A percentile compares a stretch with the other conserved stretches of the same genome.
Evolutionary conservation across 1,284 basidiomycete genomes (phyloP).

Genomic region (Puccinia polysora): DNA sequence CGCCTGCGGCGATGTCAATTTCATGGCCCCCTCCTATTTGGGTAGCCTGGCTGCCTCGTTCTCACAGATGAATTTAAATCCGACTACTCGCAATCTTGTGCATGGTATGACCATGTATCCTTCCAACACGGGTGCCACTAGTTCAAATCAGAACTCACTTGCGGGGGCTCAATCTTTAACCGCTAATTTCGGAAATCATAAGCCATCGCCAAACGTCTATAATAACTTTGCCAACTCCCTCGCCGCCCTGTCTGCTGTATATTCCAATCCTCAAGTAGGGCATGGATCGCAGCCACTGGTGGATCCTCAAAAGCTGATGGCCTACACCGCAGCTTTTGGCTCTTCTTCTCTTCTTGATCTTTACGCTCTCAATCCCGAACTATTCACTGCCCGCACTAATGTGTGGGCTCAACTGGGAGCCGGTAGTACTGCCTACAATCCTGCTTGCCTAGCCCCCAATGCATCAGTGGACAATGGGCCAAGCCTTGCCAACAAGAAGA

Average conservation of each 20-base stretch:
- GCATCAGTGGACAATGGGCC: not conserved
- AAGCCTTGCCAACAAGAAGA: slow-evolving; percentile 28
- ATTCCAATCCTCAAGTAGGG: not conserved
- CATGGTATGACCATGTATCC: not conserved
- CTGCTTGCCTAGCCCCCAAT: not conserved
- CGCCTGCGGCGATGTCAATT: not conserved
- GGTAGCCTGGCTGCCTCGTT: slow-evolving; percentile 1
- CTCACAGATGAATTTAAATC: slow-evolving; percentile 14
- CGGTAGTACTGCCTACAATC: not conserved
- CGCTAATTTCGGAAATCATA: no score
- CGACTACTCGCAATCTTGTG: not conserved
- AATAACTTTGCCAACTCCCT: not conserved
- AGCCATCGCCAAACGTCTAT: not conserved
- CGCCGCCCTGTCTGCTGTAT: not conserved
- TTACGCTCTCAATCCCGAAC: slow-evolving; percentile 7
- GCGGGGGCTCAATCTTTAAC: not conserved
- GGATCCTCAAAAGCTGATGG: slow-evolving; percentile 21
- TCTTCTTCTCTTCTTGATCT: not conserved
- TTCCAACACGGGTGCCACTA: not conserved
- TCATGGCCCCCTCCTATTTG: not conserved
- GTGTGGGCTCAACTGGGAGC: slow-evolving; percentile 5
- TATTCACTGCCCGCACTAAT: slow-evolving; percentile 1
- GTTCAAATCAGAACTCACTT: not conserved
- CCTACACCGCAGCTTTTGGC: slow-evolving; percentile 9
- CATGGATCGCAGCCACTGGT: not conserved